Evolutionary conservation across 148 eudicot species (phyloP).

Genomic region (Amaranthus cruentus): DNA sequence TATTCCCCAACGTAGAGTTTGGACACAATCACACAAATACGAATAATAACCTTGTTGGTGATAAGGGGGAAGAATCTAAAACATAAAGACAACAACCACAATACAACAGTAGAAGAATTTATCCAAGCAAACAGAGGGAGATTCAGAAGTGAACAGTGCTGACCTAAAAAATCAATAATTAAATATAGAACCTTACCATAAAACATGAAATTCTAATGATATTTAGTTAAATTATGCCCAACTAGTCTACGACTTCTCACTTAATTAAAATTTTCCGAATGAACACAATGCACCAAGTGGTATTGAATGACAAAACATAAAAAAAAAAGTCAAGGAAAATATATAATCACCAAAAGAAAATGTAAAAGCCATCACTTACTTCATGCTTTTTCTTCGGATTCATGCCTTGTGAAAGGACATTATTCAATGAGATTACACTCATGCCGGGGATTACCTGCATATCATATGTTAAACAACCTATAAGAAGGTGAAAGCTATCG

Average conservation of each 20-base stretch:
- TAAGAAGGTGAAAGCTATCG: not conserved
- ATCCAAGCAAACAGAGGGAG: not conserved
- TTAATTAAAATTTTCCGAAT: not conserved
- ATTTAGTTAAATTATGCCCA: no score
- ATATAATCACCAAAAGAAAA: not conserved
- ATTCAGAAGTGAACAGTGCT: not conserved
- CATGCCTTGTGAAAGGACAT: constrained; percentile 84
- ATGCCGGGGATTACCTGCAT: constrained; percentile 58
- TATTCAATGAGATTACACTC: constrained; percentile 43
- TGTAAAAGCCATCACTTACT: constrained; percentile 40
- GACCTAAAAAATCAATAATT: no score
- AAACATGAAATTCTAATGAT: no score
- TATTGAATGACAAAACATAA: not conserved
- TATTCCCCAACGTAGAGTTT: no score
- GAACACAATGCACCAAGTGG: not conserved
- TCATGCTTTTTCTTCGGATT: constrained; percentile 88
- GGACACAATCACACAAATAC: no score
- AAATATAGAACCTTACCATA: no score
- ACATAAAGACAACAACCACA: no score
- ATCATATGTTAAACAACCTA: not conserved
- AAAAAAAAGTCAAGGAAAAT: not conserved
- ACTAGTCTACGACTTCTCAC: not conserved
- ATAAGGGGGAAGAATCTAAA: no score
- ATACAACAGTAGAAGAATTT: no score
- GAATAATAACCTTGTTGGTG: no score